phyloP scores from a whole-genome alignment of 495 filamentous ascomycete genomes.

The Neurospora sp. region DNA sequence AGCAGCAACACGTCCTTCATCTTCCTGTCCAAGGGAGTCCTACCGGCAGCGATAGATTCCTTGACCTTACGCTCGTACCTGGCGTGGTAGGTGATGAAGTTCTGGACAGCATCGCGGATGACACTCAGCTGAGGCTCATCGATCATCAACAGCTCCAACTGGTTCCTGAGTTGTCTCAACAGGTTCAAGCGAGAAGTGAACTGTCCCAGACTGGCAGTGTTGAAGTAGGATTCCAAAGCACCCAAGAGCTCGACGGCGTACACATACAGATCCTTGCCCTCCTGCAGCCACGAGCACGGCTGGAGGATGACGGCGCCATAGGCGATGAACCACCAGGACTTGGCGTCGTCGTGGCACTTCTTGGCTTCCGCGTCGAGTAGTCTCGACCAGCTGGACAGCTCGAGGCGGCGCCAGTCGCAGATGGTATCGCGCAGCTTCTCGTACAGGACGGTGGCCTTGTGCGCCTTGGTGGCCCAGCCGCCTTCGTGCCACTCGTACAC shows the following conservation, averaged over 20 bases:
- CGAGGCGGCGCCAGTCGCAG: slow-evolving; percentile 79
- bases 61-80: slow-evolving; percentile 55
- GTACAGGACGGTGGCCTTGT: slow-evolving; percentile 56
- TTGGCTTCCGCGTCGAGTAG: slow-evolving; percentile 78
- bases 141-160: slow-evolving; percentile 45
- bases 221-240: slow-evolving; percentile 66
- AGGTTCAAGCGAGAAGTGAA: slow-evolving; percentile 61
- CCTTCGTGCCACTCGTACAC: slow-evolving; percentile 85
- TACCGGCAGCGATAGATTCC: slow-evolving; percentile 51
- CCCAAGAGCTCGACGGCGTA: slow-evolving; percentile 59
- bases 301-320: slow-evolving; percentile 78
- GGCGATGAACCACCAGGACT: slow-evolving; percentile 93
- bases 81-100: slow-evolving; percentile 64
- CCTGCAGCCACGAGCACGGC: slow-evolving; percentile 50
- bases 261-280: slow-evolving; percentile 43
- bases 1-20: slow-evolving; percentile 81
- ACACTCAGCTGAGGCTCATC: slow-evolving; percentile 44
- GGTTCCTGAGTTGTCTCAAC: slow-evolving; percentile 57
- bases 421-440: slow-evolving; percentile 66
- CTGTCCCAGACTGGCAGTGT: slow-evolving; percentile 66
- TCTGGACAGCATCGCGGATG: slow-evolving; percentile 53
- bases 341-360: slow-evolving; percentile 63
- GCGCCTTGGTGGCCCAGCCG: slow-evolving; percentile 69
- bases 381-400: slow-evolving; percentile 82
- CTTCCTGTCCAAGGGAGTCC: slow-evolving; percentile 63